These are phyloP conservation scores for Novakomyces olei DNA, from an alignment of 805 yeast genomes.

Conservation along the genomic window DNA sequence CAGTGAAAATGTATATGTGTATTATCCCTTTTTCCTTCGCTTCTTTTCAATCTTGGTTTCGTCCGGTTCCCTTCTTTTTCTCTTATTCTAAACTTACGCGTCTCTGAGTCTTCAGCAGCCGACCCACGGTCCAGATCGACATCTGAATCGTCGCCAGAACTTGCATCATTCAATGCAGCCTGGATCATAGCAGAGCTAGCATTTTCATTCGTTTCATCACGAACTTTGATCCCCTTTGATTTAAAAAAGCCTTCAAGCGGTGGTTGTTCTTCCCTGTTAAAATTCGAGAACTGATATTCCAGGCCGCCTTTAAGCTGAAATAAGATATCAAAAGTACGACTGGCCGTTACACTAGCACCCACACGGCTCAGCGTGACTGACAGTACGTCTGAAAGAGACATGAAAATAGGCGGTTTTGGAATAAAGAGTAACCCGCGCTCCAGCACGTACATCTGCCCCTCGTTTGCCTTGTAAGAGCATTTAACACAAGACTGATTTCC, in stretches of 20 bases:
- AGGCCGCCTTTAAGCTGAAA: slow-evolving; percentile 42
- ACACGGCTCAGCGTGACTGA: slow-evolving; percentile 70
- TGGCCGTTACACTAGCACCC: slow-evolving; percentile 51
- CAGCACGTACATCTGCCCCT: slow-evolving; percentile 80
- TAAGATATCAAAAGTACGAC: slow-evolving; percentile 85
- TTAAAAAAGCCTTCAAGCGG: slow-evolving; percentile 52
- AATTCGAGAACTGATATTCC: slow-evolving; percentile 67
- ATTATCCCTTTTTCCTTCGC: no score
- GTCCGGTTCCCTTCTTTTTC: no score
- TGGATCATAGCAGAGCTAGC: slow-evolving; percentile 44
- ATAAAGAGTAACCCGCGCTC: slow-evolving; percentile 79
- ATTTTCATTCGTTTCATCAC: slow-evolving; percentile 62
- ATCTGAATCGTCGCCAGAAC: slow-evolving; percentile 33
- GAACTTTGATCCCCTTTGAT: slow-evolving; percentile 55
- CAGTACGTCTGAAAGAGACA: slow-evolving; percentile 65
- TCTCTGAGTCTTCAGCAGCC: slow-evolving; percentile 18
- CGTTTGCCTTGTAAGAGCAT: slow-evolving; percentile 85
- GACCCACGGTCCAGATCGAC: slow-evolving; percentile 57
- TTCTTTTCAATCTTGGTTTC: no score
- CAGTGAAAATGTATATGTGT: no score
- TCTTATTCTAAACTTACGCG: slow-evolving; percentile 6
- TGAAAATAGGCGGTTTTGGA: slow-evolving; percentile 81
- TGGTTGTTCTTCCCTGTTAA: slow-evolving; percentile 73
- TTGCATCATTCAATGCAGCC: slow-evolving; percentile 47
- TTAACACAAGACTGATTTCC: slow-evolving; percentile 68